These are phyloP conservation scores for Pneumocystis wakefieldiae DNA, from an alignment of 1,139 yeast genomes.

Conservation along the genomic window DNA sequence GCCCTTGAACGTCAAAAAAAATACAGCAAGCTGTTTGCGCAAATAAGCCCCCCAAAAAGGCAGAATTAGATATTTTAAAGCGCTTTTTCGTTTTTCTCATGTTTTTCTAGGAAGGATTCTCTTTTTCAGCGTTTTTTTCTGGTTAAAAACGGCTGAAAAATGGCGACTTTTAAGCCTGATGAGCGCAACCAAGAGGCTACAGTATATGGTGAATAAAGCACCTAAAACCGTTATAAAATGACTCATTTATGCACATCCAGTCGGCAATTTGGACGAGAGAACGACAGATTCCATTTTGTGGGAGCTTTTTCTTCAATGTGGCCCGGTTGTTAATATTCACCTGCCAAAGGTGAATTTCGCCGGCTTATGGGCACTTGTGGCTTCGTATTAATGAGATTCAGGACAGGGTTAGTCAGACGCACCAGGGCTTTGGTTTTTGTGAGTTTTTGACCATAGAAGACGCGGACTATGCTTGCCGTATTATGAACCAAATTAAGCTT, in stretches of 20 bases:
- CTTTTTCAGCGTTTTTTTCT: neutral
- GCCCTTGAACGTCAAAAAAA: too few relatives aligned
- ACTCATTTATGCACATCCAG: conserved; percentile 13
- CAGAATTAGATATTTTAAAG: too few relatives aligned
- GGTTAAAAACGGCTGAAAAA: neutral
- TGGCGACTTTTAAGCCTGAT: conserved; percentile 19
- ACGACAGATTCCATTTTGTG: conserved; percentile 52
- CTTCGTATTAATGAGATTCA: neutral
- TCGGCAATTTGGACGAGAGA: conserved; percentile 69
- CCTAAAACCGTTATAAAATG: neutral
- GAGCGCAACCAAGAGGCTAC: conserved; percentile 53
- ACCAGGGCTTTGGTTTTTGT: conserved; percentile 70
- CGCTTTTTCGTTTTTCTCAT: neutral
- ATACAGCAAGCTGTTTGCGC: too few relatives aligned
- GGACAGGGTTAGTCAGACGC: neutral
- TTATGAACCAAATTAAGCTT: conserved; percentile 48
- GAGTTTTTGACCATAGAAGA: conserved; percentile 50
- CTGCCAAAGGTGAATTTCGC: neutral
- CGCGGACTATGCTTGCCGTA: conserved; percentile 52
- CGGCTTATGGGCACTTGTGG: conserved; percentile 28
- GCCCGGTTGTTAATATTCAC: conserved; percentile 38
- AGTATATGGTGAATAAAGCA: conserved; percentile 30
- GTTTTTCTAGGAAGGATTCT: neutral
- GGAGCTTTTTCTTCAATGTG: conserved; percentile 74
- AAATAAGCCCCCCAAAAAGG: too few relatives aligned